A percentile compares a stretch with the other conserved stretches of the same genome.
phyloP scores from a whole-genome alignment of 306 rosid genomes.

The Vigna reflexopilosa region DNA sequence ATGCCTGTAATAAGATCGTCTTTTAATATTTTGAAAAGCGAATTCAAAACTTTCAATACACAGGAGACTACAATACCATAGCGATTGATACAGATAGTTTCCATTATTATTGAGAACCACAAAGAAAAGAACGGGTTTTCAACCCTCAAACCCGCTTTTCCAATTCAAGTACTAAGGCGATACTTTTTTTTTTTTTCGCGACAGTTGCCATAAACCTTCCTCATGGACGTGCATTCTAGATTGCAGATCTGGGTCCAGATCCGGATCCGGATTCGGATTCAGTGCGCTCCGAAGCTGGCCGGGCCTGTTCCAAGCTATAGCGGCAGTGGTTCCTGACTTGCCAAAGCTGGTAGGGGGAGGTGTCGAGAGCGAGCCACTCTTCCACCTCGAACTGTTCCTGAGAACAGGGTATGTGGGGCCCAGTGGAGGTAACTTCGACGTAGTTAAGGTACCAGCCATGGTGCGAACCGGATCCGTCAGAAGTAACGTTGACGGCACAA shows the following conservation, averaged over 20 bases:
- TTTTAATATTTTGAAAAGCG: no score
- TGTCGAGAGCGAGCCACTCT: conserved; percentile 85
- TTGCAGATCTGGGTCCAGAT: neutral
- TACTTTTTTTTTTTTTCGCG: neutral
- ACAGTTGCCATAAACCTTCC: no score
- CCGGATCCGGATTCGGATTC: conserved; percentile 37
- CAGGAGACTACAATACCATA: no score
- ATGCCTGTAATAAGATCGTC: no score
- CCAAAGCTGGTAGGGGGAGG: conserved; percentile 71
- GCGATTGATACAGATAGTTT: neutral
- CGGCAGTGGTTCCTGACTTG: conserved; percentile 57
- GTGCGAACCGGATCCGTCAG: conserved; percentile 74
- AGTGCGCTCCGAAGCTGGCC: neutral
- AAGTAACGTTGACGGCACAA: conserved; percentile 78
- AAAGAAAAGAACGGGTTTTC: conserved; percentile 16
- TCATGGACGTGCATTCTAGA: conserved; percentile 28
- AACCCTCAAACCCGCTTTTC: conserved; percentile 15
- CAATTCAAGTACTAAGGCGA: neutral
- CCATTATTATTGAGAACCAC: conserved; percentile 1
- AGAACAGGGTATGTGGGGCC: conserved; percentile 56
- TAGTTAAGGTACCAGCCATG: conserved; percentile 97
- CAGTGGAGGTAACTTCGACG: conserved; percentile 75
- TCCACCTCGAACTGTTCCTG: conserved; percentile 66
- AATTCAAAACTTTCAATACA: no score
- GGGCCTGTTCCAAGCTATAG: conserved; percentile 22